These are phyloP conservation scores for Aspergillus sp. DNA, from an alignment of 2,329 filamentous ascomycete species.

Conservation along the genomic window DNA sequence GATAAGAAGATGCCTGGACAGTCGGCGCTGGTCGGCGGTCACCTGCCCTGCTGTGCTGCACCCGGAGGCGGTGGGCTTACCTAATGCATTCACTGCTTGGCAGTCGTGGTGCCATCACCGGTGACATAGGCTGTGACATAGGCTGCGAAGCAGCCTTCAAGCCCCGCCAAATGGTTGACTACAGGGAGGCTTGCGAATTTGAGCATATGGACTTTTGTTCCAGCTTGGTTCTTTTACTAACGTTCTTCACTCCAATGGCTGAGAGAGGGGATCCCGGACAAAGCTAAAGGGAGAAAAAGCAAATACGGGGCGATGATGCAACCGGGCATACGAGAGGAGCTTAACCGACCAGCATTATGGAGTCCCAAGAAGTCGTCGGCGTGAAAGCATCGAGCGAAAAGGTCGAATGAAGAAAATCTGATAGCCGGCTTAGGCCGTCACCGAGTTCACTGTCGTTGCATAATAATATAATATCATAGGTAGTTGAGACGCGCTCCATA, in stretches of 20 bases:
- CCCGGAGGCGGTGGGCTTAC: slow-evolving; percentile 28
- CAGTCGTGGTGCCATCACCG: not conserved
- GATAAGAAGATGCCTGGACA: slow-evolving; percentile 14
- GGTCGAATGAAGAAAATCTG: not conserved
- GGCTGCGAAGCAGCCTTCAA: not conserved
- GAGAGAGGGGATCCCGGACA: slow-evolving; percentile 7
- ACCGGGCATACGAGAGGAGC: slow-evolving; percentile 11
- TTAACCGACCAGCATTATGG: slow-evolving; percentile 5
- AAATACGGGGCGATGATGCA: slow-evolving; percentile 11
- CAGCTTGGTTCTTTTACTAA: not conserved
- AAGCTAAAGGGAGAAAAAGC: slow-evolving; percentile 10
- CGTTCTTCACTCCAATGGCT: not conserved
- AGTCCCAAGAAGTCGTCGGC: not conserved
- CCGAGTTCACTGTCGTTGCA: slow-evolving; percentile 8
- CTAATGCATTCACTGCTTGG: not conserved
- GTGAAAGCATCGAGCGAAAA: not conserved
- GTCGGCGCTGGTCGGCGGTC: slow-evolving; percentile 2
- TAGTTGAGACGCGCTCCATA: slow-evolving; percentile 7
- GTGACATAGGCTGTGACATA: not conserved
- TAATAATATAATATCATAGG: not conserved
- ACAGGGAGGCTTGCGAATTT: not conserved
- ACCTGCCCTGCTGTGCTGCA: slow-evolving; percentile 20
- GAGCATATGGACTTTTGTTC: not conserved
- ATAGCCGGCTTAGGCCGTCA: not conserved
- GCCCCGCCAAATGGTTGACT: not conserved